These are phyloP conservation scores for Fusarium brevicatenulatum DNA, from an alignment of 2,329 filamentous ascomycete species.

Conservation along the genomic window DNA sequence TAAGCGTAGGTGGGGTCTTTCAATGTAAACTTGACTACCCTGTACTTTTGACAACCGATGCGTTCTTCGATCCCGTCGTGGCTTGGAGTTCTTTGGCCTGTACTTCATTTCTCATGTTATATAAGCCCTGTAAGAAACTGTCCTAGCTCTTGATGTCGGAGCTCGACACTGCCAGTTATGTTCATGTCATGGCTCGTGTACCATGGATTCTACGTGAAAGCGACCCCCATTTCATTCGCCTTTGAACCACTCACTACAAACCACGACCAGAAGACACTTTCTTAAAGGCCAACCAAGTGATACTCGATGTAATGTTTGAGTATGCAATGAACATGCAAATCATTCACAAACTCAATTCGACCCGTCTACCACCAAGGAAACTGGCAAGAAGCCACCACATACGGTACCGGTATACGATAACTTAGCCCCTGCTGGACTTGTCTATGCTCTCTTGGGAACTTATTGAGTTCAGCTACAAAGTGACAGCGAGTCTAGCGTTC, in stretches of 20 bases:
- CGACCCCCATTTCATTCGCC: no score
- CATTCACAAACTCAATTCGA: no score
- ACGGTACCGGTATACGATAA: background rate
- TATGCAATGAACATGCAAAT: background rate
- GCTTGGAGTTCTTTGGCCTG: background rate
- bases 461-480: background rate
- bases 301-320: no score
- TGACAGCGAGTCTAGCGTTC: background rate
- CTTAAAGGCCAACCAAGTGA: no score
- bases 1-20: background rate
- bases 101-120: background rate
- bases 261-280: background rate
- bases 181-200: background rate
- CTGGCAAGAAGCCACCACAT: background rate
- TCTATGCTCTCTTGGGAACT: background rate
- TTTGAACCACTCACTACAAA: no score
- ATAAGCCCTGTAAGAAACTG: background rate
- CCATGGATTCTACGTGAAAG: no score
- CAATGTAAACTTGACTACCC: background rate
- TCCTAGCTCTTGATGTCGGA: background rate
- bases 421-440: background rate
- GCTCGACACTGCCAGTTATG: background rate
- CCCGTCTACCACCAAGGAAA: background rate
- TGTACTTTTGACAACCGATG: background rate
- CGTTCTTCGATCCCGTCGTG: no score